Evolutionary conservation across 2,329 filamentous ascomycete species (phyloP).

Genomic region (Fusarium verticillioides): DNA sequence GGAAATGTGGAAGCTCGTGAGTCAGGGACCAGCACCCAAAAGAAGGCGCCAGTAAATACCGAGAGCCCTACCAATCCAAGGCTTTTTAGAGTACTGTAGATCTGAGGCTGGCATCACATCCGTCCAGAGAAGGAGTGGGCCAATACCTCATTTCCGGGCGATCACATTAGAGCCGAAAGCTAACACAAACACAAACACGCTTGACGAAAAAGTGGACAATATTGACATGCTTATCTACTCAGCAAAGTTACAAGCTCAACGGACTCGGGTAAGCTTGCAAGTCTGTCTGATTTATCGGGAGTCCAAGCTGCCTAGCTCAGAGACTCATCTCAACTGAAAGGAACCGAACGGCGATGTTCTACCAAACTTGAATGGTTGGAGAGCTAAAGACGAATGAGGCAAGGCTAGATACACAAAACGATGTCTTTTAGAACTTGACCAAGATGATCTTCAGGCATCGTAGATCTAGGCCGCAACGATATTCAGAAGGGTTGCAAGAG

Average conservation of each 20-base stretch:
- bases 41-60: not conserved
- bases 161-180: constrained; percentile 2
- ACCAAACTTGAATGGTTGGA: not conserved
- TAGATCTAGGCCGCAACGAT: constrained; percentile 14
- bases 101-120: constrained; percentile 6
- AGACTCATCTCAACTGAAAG: not conserved
- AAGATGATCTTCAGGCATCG: constrained; percentile 24
- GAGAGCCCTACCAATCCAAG: constrained; percentile 9
- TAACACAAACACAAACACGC: not conserved
- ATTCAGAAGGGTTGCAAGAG: not conserved
- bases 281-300: not conserved
- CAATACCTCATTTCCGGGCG: constrained; percentile 6
- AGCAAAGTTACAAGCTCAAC: not conserved
- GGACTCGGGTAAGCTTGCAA: constrained; percentile 15
- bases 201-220: constrained; percentile 6
- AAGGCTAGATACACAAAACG: constrained; percentile 1
- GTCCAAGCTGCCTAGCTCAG: not conserved
- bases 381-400: not conserved
- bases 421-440: constrained; percentile 14
- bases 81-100: not conserved
- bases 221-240: not conserved
- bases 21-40: constrained; percentile 9
- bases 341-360: not conserved
- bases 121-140: constrained; percentile 2
- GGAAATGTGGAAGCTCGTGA: constrained; percentile 10